Conservation (phyloP, 2,329 filamentous ascomycete species). For the Penicillium sp. region DNA sequence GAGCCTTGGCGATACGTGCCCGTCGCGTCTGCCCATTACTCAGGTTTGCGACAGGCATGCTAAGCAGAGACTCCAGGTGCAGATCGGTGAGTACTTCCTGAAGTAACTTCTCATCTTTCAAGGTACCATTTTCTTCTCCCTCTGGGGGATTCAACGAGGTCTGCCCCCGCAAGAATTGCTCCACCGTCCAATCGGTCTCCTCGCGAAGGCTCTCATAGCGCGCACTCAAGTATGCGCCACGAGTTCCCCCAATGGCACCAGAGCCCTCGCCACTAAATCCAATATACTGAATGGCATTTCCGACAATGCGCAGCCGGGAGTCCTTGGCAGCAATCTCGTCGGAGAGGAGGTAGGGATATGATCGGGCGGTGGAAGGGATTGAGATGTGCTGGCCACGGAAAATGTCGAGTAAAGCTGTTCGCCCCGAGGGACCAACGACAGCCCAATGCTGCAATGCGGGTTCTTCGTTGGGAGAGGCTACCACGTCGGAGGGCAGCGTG, state of each 20-base stretch:
- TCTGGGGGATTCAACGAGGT: slow-evolving; percentile 77
- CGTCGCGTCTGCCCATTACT: slow-evolving; percentile 92
- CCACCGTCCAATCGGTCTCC: slow-evolving; percentile 81
- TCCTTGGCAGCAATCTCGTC: slow-evolving; percentile 58
- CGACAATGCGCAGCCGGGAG: slow-evolving; percentile 58
- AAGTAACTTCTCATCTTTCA: slow-evolving; percentile 56
- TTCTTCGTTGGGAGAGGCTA: slow-evolving; percentile 3
- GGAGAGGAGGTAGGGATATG: slow-evolving; percentile 75
- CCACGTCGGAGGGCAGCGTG: slow-evolving; percentile 60
- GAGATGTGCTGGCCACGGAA: slow-evolving; percentile 75
- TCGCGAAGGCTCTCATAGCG: slow-evolving; percentile 88
- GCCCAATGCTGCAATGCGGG: slow-evolving; percentile 69
- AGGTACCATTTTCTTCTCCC: slow-evolving; percentile 52
- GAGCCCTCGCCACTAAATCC: slow-evolving; percentile 79
- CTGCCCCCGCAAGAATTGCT: slow-evolving; percentile 78
- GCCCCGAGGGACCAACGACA: slow-evolving; percentile 76
- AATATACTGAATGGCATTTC: slow-evolving; percentile 79
- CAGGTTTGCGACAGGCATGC: slow-evolving; percentile 83
- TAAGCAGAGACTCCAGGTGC: slow-evolving; percentile 66
- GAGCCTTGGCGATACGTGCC: slow-evolving; percentile 82
- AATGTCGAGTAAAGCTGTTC: slow-evolving; percentile 80
- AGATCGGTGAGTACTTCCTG: slow-evolving; percentile 69
- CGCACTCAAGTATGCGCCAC: slow-evolving; percentile 83
- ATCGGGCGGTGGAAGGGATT: slow-evolving; percentile 72
- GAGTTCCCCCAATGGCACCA: slow-evolving; percentile 46